Conservation (phyloP, 83 land plant genomes). For the Thuja plicata region DNA sequence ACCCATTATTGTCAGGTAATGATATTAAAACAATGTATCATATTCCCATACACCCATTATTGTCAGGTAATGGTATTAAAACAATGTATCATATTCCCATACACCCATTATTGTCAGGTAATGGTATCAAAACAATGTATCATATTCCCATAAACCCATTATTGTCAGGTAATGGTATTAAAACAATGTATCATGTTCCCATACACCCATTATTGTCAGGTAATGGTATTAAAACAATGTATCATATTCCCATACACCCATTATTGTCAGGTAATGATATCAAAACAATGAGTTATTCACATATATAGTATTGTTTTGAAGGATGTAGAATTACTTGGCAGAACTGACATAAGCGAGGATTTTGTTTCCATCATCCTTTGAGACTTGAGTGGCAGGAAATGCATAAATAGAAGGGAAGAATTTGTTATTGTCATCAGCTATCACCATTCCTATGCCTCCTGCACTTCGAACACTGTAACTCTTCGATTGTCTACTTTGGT, state of each 20-base stretch:
- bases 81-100: slow-evolving; percentile 18
- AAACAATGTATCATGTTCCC: slow-evolving; percentile 17
- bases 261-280: background rate
- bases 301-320: background rate
- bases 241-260: background rate
- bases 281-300: background rate
- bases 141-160: background rate
- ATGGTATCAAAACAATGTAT: slow-evolving; percentile 17
- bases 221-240: slow-evolving; percentile 18
- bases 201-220: background rate
- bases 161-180: background rate
- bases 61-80: background rate
- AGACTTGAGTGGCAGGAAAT: slow-evolving; percentile 61
- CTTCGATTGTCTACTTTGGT: slow-evolving; percentile 34
- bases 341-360: slow-evolving; percentile 58
- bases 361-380: slow-evolving; percentile 33
- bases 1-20: background rate
- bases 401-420: slow-evolving; percentile 51
- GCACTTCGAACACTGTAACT: slow-evolving; percentile 52
- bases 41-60: background rate
- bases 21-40: slow-evolving; percentile 18
- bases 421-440: slow-evolving; percentile 33
- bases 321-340: slow-evolving; percentile 30
- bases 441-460: slow-evolving; percentile 61
- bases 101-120: no score